Evolutionary conservation across 169 alveolate genomes (phyloP), one percentile per base, ranked within the genome.

Genomic region (Besnoitia besnoiti): DNA sequence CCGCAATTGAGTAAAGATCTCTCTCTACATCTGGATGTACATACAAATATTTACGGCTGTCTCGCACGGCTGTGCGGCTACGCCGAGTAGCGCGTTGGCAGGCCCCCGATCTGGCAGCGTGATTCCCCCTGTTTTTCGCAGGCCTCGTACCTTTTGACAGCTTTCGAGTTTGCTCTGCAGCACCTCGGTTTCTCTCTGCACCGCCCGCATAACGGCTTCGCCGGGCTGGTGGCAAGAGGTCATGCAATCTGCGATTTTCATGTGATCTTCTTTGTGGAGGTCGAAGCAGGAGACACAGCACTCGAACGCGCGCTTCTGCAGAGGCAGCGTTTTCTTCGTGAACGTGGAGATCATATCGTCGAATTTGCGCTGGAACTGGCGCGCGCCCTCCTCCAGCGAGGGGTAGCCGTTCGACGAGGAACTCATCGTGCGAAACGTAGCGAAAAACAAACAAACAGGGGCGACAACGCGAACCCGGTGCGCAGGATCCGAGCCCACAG

Each of bases 231-330:
- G 92, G 77, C 92, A 89, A 27, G n/a, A 50, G n/a, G 51, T 37
- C 40, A 89, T 73, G 76, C 92, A 89, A n/a, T 73, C 88, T 5
- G 61, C 87, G 33, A 89, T 62, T 35, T 75, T 89, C 87, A 55
- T 77, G 30, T 79, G 92, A 37, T 73, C 76, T n/a, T 73, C 59
- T 21, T 89, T 73, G 77, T 73, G 87, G 50, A 24, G 19, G 76
- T 89, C 92, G 87, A 89, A 89, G 55, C 92, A 89, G 24, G 67
- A 49, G 27, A 89, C 92, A 33, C 92, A 89, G 87, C 92, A 89
- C 40, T 89, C 55, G 75, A 89, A 75, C 50, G 92, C 62, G 0
- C 73, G 35, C 33, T 47, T 62, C 55, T 89, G 92, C 55, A 89
- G 30, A 16, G 92, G 92, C 75, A 89, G 50, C 2, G 92, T 50